Evolutionary conservation across 2,329 filamentous ascomycete genomes (phyloP).

Genomic region (Fusarium sp.): DNA sequence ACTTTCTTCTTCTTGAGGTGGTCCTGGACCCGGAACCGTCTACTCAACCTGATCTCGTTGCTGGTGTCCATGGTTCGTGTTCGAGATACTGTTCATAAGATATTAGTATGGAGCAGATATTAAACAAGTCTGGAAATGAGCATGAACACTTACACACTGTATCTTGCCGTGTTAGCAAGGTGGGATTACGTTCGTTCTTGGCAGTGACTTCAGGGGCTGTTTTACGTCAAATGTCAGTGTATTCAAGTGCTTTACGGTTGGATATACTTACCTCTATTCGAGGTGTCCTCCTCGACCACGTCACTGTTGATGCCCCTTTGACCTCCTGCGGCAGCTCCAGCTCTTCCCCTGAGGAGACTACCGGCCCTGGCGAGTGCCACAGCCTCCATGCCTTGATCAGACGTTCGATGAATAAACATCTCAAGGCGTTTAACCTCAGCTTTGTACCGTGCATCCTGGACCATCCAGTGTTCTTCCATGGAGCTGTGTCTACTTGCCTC

Average conservation of each 20-base stretch:
- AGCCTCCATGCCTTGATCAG: conserved; percentile 54
- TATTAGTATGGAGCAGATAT: not conserved
- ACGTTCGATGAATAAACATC: conserved; percentile 48
- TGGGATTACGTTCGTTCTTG: not conserved
- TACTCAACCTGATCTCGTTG: conserved; percentile 48
- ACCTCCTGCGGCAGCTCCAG: not conserved
- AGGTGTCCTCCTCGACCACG: not conserved
- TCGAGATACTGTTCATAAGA: conserved; percentile 25
- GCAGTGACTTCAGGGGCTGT: not conserved
- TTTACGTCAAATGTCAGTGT: conserved; percentile 1
- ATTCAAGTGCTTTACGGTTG: not conserved
- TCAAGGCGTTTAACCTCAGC: conserved; percentile 47
- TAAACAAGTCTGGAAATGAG: not conserved
- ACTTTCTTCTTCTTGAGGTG: not conserved
- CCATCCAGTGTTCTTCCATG: conserved; percentile 33
- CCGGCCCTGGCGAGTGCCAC: conserved; percentile 54
- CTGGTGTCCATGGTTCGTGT: conserved; percentile 30
- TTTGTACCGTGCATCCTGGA: conserved; percentile 38
- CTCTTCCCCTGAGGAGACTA: conserved; percentile 46
- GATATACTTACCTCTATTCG: conserved; percentile 5
- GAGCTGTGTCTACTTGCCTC: conserved; percentile 49
- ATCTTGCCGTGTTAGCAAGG: conserved; percentile 11
- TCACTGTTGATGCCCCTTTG: not conserved
- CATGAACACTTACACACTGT: conserved; percentile 23
- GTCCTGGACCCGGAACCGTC: conserved; percentile 20